A percentile compares a stretch with the other conserved stretches of the same genome.
phyloP scores from a whole-genome alignment of 192 early-diverging fungal species.

The Anaeromyces robustus region DNA sequence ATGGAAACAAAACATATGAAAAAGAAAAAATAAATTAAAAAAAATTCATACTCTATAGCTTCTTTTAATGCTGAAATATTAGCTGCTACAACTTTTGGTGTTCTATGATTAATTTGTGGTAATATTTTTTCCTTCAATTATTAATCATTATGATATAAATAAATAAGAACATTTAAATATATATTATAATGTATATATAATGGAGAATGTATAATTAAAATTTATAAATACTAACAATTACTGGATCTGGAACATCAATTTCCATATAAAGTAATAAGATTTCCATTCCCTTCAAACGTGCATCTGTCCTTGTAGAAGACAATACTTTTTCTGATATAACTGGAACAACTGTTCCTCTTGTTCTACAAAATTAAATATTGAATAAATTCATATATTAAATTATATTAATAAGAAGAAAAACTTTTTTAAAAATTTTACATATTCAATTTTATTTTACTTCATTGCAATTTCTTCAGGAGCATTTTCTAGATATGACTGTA shows the following conservation, averaged over 20 bases:
- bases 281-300: slow-evolving; percentile 60
- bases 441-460: slow-evolving; percentile 1
- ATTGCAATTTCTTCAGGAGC: slow-evolving; percentile 31
- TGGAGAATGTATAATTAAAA: too few species aligned
- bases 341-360: neutral
- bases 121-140: slow-evolving; percentile 50
- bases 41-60: slow-evolving; percentile 7
- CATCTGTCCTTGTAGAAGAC: slow-evolving; percentile 61
- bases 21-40: neutral
- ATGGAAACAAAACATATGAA: too few species aligned
- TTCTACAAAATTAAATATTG: neutral
- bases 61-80: slow-evolving; percentile 27
- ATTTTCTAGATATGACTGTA: slow-evolving; percentile 64
- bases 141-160: neutral
- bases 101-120: slow-evolving; percentile 64
- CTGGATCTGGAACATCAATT: slow-evolving; percentile 64
- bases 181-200: too few species aligned
- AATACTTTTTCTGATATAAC: slow-evolving; percentile 61
- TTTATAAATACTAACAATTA: slow-evolving; percentile 44
- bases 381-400: neutral
- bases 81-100: slow-evolving; percentile 77
- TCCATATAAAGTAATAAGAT: slow-evolving; percentile 76
- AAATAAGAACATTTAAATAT: too few species aligned
- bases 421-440: neutral
- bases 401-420: too few species aligned